phyloP scores from a whole-genome alignment of 345 rosid species.

The Isatis tinctoria region DNA sequence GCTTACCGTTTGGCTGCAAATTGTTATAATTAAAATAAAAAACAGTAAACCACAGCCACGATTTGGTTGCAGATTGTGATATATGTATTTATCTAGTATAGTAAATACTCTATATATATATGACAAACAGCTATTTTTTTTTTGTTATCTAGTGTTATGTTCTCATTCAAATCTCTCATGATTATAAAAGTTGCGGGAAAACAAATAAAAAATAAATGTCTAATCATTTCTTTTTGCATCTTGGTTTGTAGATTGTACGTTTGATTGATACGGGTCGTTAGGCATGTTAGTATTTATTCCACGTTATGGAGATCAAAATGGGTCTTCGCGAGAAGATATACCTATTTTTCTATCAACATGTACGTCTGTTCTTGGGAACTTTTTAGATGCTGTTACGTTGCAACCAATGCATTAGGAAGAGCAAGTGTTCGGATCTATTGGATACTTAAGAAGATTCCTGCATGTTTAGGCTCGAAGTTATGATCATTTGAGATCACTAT shows the following conservation, averaged over 20 bases:
- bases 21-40: background rate
- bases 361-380: background rate
- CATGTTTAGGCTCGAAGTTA: background rate
- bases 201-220: background rate
- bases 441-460: background rate
- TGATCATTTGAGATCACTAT: background rate
- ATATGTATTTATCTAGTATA: background rate
- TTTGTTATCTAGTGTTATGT: background rate
- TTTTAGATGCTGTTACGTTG: background rate
- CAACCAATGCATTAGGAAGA: background rate
- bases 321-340: background rate
- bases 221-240: background rate
- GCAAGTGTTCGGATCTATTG: background rate
- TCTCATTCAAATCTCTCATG: background rate
- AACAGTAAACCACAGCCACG: background rate
- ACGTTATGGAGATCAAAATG: background rate
- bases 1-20: background rate
- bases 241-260: background rate
- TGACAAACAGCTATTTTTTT: background rate
- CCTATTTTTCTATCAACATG: background rate
- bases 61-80: background rate
- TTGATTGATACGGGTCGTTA: background rate
- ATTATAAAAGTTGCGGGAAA: background rate
- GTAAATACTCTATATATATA: background rate
- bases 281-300: background rate